A percentile compares a stretch with the other conserved stretches of the same genome.
These are phyloP conservation scores for Bipolaris cookei DNA, from an alignment of 2,329 filamentous ascomycete species.

Conservation along the genomic window DNA sequence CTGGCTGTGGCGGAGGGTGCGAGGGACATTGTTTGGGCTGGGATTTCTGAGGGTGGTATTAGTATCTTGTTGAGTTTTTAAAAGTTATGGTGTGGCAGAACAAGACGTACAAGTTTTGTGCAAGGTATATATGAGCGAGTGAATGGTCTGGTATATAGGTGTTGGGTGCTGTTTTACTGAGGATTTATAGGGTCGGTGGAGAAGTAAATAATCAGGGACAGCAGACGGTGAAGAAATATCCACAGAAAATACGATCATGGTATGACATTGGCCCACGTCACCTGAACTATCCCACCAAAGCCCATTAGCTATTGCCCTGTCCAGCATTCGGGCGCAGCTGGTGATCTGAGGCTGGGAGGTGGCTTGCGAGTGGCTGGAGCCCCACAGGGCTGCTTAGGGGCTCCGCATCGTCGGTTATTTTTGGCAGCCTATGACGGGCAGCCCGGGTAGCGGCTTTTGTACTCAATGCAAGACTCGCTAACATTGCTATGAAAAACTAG, in stretches of 20 bases:
- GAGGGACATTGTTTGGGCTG: slow-evolving; percentile 22
- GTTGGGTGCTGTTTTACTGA: neutral
- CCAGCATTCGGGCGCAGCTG: slow-evolving; percentile 3
- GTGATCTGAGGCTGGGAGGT: slow-evolving; percentile 18
- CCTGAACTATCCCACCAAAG: slow-evolving; percentile 6
- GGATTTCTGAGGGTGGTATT: neutral
- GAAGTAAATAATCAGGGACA: neutral
- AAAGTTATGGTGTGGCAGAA: no score
- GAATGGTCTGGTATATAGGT: neutral
- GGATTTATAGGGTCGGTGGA: neutral
- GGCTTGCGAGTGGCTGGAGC: slow-evolving; percentile 15
- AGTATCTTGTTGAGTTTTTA: no score
- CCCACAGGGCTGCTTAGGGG: slow-evolving; percentile 29
- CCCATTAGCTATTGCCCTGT: neutral
- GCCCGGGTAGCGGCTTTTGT: slow-evolving; percentile 1
- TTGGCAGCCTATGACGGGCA: slow-evolving; percentile 18
- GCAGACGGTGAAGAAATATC: slow-evolving; percentile 5
- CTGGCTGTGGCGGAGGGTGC: slow-evolving; percentile 20
- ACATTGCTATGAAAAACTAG: neutral
- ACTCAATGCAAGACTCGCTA: neutral
- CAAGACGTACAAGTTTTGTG: neutral
- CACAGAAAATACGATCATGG: neutral
- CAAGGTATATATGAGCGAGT: no score
- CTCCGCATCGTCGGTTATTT: slow-evolving; percentile 22
- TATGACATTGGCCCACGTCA: slow-evolving; percentile 12